Percentiles rank a stretch among this genome's conserved stretches.
Evolutionary conservation across 2,329 filamentous ascomycete species (phyloP).

Genomic region (Cadophora gregata): DNA sequence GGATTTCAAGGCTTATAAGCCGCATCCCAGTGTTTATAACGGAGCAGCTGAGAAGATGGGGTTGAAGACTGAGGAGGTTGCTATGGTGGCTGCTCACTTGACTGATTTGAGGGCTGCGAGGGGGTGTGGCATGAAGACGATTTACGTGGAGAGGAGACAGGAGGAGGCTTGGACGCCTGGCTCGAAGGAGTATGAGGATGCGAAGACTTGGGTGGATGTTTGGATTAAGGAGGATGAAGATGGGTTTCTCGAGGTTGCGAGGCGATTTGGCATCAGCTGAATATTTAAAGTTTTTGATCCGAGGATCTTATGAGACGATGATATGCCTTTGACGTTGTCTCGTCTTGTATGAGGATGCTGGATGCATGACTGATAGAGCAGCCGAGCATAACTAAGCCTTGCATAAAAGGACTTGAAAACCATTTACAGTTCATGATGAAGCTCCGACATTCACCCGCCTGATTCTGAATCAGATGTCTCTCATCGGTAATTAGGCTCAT

Average conservation of each 20-base stretch:
- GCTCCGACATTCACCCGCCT: neutral
- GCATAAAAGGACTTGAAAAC: neutral
- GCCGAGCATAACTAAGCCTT: neutral
- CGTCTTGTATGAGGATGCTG: neutral
- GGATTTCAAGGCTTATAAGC: slow-evolving; percentile 78
- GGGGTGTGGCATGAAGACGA: slow-evolving; percentile 66
- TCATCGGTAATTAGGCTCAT: neutral
- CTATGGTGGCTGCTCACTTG: slow-evolving; percentile 80
- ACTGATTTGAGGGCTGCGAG: slow-evolving; percentile 71
- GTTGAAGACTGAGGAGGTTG: slow-evolving; percentile 62
- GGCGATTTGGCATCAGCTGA: slow-evolving; percentile 49
- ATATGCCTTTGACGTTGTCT: neutral
- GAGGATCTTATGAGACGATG: neutral
- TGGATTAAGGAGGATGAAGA: slow-evolving; percentile 59
- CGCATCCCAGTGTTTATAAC: slow-evolving; percentile 68
- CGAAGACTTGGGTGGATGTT: slow-evolving; percentile 68
- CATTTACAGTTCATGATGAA: neutral
- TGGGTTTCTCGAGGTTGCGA: slow-evolving; percentile 59
- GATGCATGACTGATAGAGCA: neutral
- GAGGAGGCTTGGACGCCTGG: slow-evolving; percentile 69
- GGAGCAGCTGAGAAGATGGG: slow-evolving; percentile 68
- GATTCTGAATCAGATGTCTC: neutral
- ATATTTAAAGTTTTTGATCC: neutral
- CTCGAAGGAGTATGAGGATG: slow-evolving; percentile 56
- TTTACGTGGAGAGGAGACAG: slow-evolving; percentile 72